Base-by-base conservation (phyloP, 140 eudicot genomes). In the Anethum foeniculum region DNA sequence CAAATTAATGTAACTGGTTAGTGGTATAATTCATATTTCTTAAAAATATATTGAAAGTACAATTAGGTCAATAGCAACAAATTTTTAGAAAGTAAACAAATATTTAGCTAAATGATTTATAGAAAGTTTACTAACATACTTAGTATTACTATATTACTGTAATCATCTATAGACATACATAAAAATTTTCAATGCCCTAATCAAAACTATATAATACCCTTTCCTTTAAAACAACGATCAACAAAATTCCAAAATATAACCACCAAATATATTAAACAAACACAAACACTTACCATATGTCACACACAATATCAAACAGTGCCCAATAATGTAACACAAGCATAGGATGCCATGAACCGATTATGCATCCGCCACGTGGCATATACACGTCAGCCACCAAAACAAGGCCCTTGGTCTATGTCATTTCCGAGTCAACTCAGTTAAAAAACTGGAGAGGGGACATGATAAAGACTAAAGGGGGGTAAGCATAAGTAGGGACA, bases 401-500 rank as follows among this genome's bases (percentile, higher is more conserved):
- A 25, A 8, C 3, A 0, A 13, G 4, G 32, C 32, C 68, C 68
- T n/a, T 10, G 15, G 36, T 25, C 80, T 41, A 15, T 25, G 79
- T 44, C 46, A 49, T 12, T 19, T 34, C 48, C 65, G 64, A 76
- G 80, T 76, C 65, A 76, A 76, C 79, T 43, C 21, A 46, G 10
- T 32, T 41, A 2, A 11, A 19, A 1, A 75, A 12, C 64, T 27
- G 3, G 28, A 13, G 16, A 39, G 13, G 18, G 5, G 69, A 62
- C 69, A 62, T 27, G 69, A 62, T 60, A 60, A 60, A 30, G 62
- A 32, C 51, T 30, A 62, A 25, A 6, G 21, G 14, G 3, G 49
- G 43, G 25, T 0, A 71, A 39, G 43, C 65, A 43, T 48, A 60
- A 62, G 77, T 60, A 75, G 82, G 88, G 88, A 77, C 64, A 36